Conservation (phyloP, 257 asterid genomes). For the Nicotiana sylvestris region DNA sequence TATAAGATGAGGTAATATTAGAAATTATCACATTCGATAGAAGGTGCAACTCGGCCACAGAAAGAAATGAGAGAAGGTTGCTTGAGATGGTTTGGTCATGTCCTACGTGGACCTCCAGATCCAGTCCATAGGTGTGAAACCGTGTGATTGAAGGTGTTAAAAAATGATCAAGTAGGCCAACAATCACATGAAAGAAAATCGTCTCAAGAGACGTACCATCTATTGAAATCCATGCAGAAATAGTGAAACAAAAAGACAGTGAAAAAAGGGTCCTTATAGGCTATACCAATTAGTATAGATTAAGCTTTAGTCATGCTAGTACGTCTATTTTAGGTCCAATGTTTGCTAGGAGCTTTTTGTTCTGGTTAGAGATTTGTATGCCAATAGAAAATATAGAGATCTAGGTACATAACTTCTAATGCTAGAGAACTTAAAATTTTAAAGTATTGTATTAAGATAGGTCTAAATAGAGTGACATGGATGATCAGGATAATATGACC, state of each 20-base stretch:
- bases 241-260: not conserved
- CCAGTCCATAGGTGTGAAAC: not conserved
- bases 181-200: not conserved
- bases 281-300: not conserved
- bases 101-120: not conserved
- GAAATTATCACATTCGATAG: not conserved
- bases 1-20: not conserved
- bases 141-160: not conserved
- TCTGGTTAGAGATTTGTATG: not conserved
- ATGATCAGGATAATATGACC: not conserved
- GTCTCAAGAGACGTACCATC: not conserved
- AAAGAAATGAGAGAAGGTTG: not conserved
- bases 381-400: not conserved
- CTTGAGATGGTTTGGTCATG: not conserved
- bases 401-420: not conserved
- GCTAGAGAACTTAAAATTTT: not conserved
- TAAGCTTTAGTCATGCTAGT: not conserved
- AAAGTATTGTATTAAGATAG: not conserved
- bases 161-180: not conserved
- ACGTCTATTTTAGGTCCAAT: not conserved
- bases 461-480: not conserved
- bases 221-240: not conserved
- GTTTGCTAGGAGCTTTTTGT: not conserved
- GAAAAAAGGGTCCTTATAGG: not conserved
- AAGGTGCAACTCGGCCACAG: not conserved